phyloP scores from a whole-genome alignment of 345 rosid genomes.

The Streptanthus diversifolius region DNA sequence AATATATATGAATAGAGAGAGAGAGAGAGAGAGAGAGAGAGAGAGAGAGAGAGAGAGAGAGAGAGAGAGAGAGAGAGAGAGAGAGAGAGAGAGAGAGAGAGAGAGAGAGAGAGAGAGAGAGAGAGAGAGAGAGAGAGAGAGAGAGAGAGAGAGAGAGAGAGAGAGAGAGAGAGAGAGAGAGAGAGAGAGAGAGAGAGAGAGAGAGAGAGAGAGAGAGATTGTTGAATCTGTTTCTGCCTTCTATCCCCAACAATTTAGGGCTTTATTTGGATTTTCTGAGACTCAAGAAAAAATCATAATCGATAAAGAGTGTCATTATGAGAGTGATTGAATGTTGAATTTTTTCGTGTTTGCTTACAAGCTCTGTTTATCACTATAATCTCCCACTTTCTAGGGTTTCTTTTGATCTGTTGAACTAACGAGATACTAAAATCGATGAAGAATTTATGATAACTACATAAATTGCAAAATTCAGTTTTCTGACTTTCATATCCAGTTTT shows the following conservation, averaged over 20 bases:
- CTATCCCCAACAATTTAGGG: neutral
- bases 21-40: slow-evolving; percentile 5
- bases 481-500: neutral
- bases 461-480: neutral
- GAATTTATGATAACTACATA: too few species aligned
- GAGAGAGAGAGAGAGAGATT: slow-evolving; percentile 10
- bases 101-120: slow-evolving; percentile 7
- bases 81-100: slow-evolving; percentile 6
- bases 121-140: slow-evolving; percentile 1
- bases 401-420: neutral
- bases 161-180: slow-evolving; percentile 12
- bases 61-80: neutral
- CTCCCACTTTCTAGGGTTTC: neutral
- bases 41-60: slow-evolving; percentile 12
- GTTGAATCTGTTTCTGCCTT: slow-evolving; percentile 4
- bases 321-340: neutral
- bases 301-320: neutral
- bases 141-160: slow-evolving; percentile 5
- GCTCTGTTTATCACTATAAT: neutral
- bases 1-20: slow-evolving; percentile 19
- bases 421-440: neutral
- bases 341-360: neutral
- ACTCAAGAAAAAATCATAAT: neutral
- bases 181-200: neutral
- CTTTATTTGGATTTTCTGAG: neutral